phyloP scores from a whole-genome alignment of 805 yeast genomes.

The Hyphopichia homilentoma region DNA sequence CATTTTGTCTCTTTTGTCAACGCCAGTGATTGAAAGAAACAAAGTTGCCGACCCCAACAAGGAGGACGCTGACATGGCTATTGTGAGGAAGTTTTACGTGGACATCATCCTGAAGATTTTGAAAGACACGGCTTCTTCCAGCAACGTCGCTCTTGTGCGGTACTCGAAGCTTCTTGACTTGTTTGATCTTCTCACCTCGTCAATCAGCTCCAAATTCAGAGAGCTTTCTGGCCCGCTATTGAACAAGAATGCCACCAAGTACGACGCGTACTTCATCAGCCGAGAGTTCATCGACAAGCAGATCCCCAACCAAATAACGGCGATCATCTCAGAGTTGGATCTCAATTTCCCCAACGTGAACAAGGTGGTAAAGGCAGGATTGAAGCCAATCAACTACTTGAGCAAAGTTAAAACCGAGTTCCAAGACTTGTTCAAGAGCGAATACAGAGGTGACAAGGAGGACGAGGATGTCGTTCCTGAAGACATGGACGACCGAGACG shows the following conservation, averaged over 20 bases:
- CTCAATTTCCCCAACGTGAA: conserved; percentile 68
- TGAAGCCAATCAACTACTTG: conserved; percentile 55
- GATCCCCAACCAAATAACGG: conserved; percentile 53
- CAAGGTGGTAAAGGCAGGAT: conserved; percentile 52
- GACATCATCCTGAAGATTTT: conserved; percentile 65
- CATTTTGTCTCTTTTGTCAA: conserved; percentile 59
- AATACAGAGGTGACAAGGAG: conserved; percentile 50
- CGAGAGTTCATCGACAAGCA: conserved; percentile 66
- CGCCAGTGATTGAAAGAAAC: conserved; percentile 48
- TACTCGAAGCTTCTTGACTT: conserved; percentile 55
- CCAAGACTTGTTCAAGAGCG: conserved; percentile 52
- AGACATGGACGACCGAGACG: conserved; percentile 64
- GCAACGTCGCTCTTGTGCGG: conserved; percentile 35
- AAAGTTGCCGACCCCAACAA: conserved; percentile 42
- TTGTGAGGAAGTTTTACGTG: conserved; percentile 68
- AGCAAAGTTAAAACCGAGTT: conserved; percentile 55
- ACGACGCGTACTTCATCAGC: conserved; percentile 63
- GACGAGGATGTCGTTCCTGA: conserved; percentile 31
- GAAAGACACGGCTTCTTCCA: conserved; percentile 41
- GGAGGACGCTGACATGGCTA: conserved; percentile 66
- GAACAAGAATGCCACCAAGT: conserved; percentile 45
- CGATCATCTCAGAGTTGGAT: conserved; percentile 63
- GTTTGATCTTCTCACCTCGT: conserved; percentile 44
- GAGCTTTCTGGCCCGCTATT: conserved; percentile 42
- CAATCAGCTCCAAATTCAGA: conserved; percentile 41